phyloP scores from a whole-genome alignment of 2,329 filamentous ascomycete genomes.

The Delphinella strobiligena region DNA sequence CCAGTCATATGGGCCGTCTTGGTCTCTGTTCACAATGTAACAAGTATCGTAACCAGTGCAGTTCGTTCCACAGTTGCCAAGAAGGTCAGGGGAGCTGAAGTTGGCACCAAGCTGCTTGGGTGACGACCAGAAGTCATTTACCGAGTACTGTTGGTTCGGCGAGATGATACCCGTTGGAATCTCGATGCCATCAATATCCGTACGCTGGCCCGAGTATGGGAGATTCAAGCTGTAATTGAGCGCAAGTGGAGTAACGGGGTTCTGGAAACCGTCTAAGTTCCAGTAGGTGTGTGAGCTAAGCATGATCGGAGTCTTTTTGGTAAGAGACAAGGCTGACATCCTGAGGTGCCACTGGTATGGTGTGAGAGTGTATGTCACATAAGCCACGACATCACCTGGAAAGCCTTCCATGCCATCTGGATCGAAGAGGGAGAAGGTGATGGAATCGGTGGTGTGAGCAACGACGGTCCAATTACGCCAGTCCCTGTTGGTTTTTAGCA shows the following conservation, averaged over 20 bases:
- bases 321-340: slow-evolving; percentile 59
- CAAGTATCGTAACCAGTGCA: slow-evolving; percentile 80
- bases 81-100: slow-evolving; percentile 48
- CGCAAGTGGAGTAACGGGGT: slow-evolving; percentile 52
- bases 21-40: slow-evolving; percentile 54
- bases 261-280: slow-evolving; percentile 71
- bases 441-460: slow-evolving; percentile 52
- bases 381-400: slow-evolving; percentile 62
- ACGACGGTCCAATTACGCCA: slow-evolving; percentile 62
- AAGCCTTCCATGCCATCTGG: slow-evolving; percentile 64
- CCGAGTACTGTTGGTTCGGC: slow-evolving; percentile 52
- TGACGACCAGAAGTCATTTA: slow-evolving; percentile 71
- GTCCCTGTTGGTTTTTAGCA: slow-evolving; percentile 47
- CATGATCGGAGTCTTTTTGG: slow-evolving; percentile 74
- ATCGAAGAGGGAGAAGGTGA: slow-evolving; percentile 66
- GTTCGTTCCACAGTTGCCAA: slow-evolving; percentile 64
- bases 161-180: slow-evolving; percentile 48
- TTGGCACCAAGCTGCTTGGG: slow-evolving; percentile 70
- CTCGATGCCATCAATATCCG: slow-evolving; percentile 48
- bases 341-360: slow-evolving; percentile 57
- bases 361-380: slow-evolving; percentile 60
- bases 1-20: slow-evolving; percentile 51
- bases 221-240: slow-evolving; percentile 63
- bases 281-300: slow-evolving; percentile 66
- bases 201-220: slow-evolving; percentile 59